Conservation (phyloP, 106 monocot species). For the Chionographis japonica region DNA sequence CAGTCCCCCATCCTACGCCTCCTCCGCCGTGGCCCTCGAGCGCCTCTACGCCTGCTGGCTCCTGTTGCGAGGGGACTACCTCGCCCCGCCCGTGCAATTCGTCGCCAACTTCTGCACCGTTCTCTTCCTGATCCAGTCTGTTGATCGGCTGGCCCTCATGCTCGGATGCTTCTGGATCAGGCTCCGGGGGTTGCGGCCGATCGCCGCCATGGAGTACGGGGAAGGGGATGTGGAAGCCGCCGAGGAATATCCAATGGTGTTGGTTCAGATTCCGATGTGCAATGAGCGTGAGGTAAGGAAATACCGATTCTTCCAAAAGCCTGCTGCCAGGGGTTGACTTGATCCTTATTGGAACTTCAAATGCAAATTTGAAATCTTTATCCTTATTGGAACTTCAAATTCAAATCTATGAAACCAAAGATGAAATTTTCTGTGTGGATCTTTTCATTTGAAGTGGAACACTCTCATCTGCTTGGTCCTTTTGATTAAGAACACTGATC, state of each 20-base stretch:
- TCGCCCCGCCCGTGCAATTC: slow-evolving; percentile 52
- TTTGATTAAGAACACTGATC: too few species aligned
- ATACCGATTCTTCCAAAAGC: slow-evolving; percentile 6
- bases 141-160: slow-evolving; percentile 47
- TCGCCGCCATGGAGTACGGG: slow-evolving; percentile 16
- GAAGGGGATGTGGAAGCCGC: slow-evolving; percentile 28
- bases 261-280: slow-evolving; percentile 74
- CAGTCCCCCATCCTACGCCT: slow-evolving; percentile 21
- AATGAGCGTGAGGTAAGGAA: slow-evolving; percentile 66
- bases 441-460: too few species aligned
- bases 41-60: slow-evolving; percentile 47
- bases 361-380: background rate
- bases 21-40: slow-evolving; percentile 34
- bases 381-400: too few species aligned
- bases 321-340: too few species aligned
- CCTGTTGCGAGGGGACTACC: slow-evolving; percentile 32
- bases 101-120: slow-evolving; percentile 49
- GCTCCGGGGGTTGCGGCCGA: slow-evolving; percentile 17
- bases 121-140: slow-evolving; percentile 51
- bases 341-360: background rate
- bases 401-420: too few species aligned
- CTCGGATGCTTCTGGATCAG: slow-evolving; percentile 56
- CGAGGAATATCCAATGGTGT: slow-evolving; percentile 56
- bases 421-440: too few species aligned
- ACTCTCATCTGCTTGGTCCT: too few species aligned